Base-by-base conservation (phyloP, 2,329 filamentous ascomycete species). In the Beauveria sp. region DNA sequence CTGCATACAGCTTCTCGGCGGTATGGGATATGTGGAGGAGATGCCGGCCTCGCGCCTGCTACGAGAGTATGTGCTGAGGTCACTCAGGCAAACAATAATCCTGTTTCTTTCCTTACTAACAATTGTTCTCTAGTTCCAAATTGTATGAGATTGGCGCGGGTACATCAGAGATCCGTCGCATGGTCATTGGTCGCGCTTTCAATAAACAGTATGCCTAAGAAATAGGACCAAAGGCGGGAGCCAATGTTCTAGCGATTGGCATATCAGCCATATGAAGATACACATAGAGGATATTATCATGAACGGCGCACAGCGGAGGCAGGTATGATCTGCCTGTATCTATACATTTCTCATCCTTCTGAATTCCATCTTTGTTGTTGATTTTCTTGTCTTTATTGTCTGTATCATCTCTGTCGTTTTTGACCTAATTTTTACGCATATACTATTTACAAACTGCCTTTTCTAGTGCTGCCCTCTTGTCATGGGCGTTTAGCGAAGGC, bases 61-160 rank as follows among this genome's bases (percentile, higher is more conserved):
- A 67, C 77, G 94, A 70, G 84, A 87, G 80, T 83, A 67, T 77
- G 80, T 76, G 58, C 24, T 55, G 5, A 18, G 37, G 3, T 46
- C 12, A 37, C 14, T 5, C 34, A 37, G 34, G 16, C 34, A 16
- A 37, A 16, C 34, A 5, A 37, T 37, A 16, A 34, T 1, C 12
- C 6, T 37, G 6, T 16, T 37, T 37, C 1, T 37, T 44, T 41
- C 8, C 18, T 43, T 41, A 56, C 72, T 75, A 71, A 77, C 68
- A 61, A 16, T 63, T 59, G 9, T 62, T 41, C 37, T n/a, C 37
- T 64, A 85, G 83, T 74, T 84, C 84, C 41, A 87, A 88, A 72
- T 74, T 99, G 63, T 99, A 99, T 73, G 94, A 97, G 77, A 97
- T 99, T 71, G 94, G 94, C 1, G 94, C 94, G 5, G 94, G 94